These are phyloP conservation scores for Sesbania bispinosa DNA, from an alignment of 306 rosid genomes.

Conservation along the genomic window DNA sequence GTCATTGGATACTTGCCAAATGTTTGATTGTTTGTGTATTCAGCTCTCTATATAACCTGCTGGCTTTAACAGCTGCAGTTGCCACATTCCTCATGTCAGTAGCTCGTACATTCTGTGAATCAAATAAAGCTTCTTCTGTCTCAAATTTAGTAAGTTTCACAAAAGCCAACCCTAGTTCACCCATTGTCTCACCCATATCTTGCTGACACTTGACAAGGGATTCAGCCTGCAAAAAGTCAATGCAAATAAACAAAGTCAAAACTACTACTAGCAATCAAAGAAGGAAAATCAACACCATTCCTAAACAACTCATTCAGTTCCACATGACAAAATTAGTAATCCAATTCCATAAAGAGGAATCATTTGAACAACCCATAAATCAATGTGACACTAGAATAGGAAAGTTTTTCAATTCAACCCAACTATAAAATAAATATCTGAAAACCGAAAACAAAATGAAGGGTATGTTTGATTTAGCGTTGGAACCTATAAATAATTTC, in stretches of 20 bases:
- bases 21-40: constrained; percentile 93
- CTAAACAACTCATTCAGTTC: constrained; percentile 1
- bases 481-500: too few relatives aligned
- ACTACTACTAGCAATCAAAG: constrained; percentile 15
- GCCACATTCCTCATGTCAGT: constrained; percentile 78
- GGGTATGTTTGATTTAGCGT: too few relatives aligned
- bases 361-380: constrained; percentile 9
- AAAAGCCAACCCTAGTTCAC: constrained; percentile 86
- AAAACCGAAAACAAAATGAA: too few relatives aligned
- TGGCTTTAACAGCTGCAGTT: constrained; percentile 89
- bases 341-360: constrained; percentile 13
- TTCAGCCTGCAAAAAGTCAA: constrained; percentile 69
- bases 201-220: constrained; percentile 92
- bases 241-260: not conserved
- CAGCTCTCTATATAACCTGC: constrained; percentile 88
- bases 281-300: not conserved
- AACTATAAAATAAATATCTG: too few relatives aligned
- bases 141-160: constrained; percentile 88
- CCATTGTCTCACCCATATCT: constrained; percentile 94
- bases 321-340: constrained; percentile 12
- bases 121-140: constrained; percentile 67
- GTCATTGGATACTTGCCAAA: constrained; percentile 49
- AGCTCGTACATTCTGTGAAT: constrained; percentile 68
- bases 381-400: not conserved
- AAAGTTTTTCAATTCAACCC: constrained; percentile 16